These are phyloP conservation scores for Lasiodiplodia sp. DNA, from an alignment of 2,329 filamentous ascomycete genomes.

Conservation along the genomic window DNA sequence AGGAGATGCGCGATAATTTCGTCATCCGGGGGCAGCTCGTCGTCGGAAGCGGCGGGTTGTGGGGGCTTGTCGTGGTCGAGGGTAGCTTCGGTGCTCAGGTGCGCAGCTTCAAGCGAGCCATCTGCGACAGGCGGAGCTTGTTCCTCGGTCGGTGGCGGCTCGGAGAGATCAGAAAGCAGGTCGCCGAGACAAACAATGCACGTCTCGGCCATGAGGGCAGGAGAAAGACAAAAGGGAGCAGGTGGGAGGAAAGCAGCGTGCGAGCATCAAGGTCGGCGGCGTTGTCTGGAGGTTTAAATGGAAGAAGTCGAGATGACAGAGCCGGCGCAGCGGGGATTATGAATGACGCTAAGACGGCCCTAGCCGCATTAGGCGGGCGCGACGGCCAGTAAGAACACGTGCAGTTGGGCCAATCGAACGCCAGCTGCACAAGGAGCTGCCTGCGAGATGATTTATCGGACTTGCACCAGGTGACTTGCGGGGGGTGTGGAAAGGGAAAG, in stretches of 20 bases:
- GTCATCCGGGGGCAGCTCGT: constrained; percentile 50
- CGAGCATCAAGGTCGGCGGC: constrained; percentile 23
- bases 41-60: constrained; percentile 37
- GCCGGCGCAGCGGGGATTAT: constrained; percentile 29
- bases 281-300: constrained; percentile 25
- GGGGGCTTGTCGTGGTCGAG: constrained; percentile 24
- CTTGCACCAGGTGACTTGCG: not conserved
- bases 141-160: constrained; percentile 48
- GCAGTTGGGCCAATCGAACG: constrained; percentile 9
- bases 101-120: constrained; percentile 31
- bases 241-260: constrained; percentile 29
- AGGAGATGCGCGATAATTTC: constrained; percentile 67
- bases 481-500: not conserved
- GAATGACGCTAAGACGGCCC: constrained; percentile 26
- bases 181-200: constrained; percentile 77
- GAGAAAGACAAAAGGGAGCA: not conserved
- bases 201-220: constrained; percentile 65
- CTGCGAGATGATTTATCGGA: constrained; percentile 15
- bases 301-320: constrained; percentile 36
- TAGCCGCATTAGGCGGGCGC: constrained; percentile 21
- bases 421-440: constrained; percentile 12
- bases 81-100: constrained; percentile 12
- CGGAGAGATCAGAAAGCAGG: constrained; percentile 59
- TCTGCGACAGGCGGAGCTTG: constrained; percentile 31
- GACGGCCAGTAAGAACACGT: constrained; percentile 28